Conservation (phyloP, 495 filamentous ascomycete genomes). For the Bryoglossum gracile region DNA sequence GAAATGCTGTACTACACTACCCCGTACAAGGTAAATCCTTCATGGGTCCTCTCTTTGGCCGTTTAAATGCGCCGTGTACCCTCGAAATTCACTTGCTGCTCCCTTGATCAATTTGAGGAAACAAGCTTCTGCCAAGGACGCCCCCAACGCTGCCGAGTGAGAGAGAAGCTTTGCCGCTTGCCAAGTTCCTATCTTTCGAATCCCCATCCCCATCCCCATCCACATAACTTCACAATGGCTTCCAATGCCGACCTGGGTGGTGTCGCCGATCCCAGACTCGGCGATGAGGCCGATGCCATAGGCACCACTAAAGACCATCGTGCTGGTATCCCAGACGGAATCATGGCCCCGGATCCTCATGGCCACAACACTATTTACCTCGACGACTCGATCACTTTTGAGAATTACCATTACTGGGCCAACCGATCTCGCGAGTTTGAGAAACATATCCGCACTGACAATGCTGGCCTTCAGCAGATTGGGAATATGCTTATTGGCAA, state of each 20-base stretch:
- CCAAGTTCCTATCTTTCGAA: too few species aligned
- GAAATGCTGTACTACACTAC: too few species aligned
- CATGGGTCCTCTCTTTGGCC: too few species aligned
- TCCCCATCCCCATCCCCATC: too few species aligned
- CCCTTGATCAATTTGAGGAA: too few species aligned
- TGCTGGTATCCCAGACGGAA: neutral
- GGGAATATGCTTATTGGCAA: neutral
- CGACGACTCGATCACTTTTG: slow-evolving; percentile 5
- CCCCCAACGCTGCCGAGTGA: too few species aligned
- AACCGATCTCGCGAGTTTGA: slow-evolving; percentile 6
- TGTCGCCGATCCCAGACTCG: slow-evolving; percentile 1
- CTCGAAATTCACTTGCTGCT: too few species aligned
- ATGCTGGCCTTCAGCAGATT: slow-evolving; percentile 1
- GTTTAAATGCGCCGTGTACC: too few species aligned
- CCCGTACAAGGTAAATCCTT: too few species aligned
- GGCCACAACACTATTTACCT: slow-evolving; percentile 8
- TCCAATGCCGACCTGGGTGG: slow-evolving; percentile 4
- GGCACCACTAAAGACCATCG: slow-evolving; percentile 2
- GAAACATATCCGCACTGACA: slow-evolving; percentile 2
- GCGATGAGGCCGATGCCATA: slow-evolving; percentile 1
- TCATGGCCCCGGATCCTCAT: neutral
- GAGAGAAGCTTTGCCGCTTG: too few species aligned
- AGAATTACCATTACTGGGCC: slow-evolving; percentile 8
- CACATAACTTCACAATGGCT: too few species aligned
- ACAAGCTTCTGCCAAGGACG: too few species aligned